These are phyloP conservation scores for Beauveria bassiana DNA, from an alignment of 2,329 filamentous ascomycete genomes.

Conservation along the genomic window DNA sequence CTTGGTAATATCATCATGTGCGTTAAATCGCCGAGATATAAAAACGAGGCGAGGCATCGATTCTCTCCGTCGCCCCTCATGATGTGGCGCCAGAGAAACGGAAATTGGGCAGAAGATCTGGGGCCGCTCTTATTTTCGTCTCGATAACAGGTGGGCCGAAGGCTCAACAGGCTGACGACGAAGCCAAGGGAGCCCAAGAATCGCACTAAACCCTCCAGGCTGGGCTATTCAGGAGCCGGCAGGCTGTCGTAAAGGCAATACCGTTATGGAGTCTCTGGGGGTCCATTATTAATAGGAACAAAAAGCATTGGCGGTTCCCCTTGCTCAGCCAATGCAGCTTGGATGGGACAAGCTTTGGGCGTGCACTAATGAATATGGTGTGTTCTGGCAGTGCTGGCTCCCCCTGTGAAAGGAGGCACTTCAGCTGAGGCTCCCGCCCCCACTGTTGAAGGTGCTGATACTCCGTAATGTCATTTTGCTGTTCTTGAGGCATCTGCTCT, in stretches of 20 bases:
- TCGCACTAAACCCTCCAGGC: neutral
- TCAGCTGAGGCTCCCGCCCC: slow-evolving; percentile 6
- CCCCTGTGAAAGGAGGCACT: neutral
- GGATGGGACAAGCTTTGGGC: neutral
- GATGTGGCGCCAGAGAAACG: neutral
- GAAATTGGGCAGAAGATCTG: neutral
- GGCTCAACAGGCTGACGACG: neutral
- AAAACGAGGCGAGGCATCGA: neutral
- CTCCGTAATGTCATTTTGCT: neutral
- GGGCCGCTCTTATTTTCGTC: neutral
- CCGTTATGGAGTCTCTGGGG: neutral
- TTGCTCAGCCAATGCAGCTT: neutral
- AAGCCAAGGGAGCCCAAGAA: neutral
- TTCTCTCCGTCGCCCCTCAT: neutral
- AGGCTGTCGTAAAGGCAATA: neutral
- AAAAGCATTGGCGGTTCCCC: neutral
- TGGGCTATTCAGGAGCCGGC: neutral
- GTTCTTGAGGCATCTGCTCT: neutral
- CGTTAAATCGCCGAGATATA: neutral
- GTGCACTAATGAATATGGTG: neutral
- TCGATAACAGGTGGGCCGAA: neutral
- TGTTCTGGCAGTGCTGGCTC: neutral
- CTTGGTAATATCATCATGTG: neutral
- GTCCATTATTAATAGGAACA: neutral
- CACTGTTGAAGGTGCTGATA: neutral